Conservation (phyloP, 441 rosid species). For the Erodium chrysanthum region DNA sequence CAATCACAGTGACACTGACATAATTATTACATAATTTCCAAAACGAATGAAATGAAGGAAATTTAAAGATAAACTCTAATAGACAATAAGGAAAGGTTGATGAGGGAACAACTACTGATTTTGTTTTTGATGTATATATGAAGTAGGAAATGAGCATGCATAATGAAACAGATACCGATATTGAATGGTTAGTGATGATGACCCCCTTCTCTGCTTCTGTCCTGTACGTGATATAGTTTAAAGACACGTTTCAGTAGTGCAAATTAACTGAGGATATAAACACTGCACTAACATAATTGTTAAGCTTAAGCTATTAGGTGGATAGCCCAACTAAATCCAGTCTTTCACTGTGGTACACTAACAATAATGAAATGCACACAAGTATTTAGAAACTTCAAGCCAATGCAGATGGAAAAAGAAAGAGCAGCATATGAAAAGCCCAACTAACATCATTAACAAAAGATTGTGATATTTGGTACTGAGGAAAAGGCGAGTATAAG, state of each 20-base stretch:
- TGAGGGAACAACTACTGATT: not conserved
- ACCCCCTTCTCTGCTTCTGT: slow-evolving; percentile 90
- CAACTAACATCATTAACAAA: no score
- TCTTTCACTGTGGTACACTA: no score
- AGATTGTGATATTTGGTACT: no score
- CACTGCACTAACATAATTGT: not conserved
- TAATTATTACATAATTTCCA: not conserved
- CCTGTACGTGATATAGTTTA: slow-evolving; percentile 41
- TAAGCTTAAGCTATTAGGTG: no score
- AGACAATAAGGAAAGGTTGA: slow-evolving; percentile 1
- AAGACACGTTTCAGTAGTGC: slow-evolving; percentile 15
- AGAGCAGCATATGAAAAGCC: no score
- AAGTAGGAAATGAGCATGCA: not conserved
- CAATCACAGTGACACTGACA: not conserved
- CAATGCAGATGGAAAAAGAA: not conserved
- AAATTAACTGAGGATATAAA: slow-evolving; percentile 8
- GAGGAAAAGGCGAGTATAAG: no score
- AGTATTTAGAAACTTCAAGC: slow-evolving; percentile 17
- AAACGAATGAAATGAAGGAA: slow-evolving; percentile 6
- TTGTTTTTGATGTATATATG: no score
- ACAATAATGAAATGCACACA: slow-evolving; percentile 6
- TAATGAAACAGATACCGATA: slow-evolving; percentile 42
- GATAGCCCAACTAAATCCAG: no score
- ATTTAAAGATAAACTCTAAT: slow-evolving; percentile 4
- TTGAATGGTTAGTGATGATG: slow-evolving; percentile 76